Base-by-base conservation (phyloP, 2,329 filamentous ascomycete species). In the Fusarium sp. region DNA sequence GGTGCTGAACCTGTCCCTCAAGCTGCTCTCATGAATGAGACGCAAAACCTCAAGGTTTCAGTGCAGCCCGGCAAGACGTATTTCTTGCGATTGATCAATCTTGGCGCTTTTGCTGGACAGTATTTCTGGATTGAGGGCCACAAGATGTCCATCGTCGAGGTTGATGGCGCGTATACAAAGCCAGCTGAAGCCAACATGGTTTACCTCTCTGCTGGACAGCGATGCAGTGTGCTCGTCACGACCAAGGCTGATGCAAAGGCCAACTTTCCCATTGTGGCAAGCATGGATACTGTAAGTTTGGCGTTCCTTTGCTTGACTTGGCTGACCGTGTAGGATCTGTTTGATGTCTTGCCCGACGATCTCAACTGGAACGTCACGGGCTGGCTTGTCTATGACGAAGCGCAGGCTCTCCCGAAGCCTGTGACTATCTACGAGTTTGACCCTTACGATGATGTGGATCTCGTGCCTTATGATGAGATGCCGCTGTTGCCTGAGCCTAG, bases 91-190 rank as follows among this genome's bases (percentile, higher is more conserved):
- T 54, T 78, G 72, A 85, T 94, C 76, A 95, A 94, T 76, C 89
- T 94, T 5, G 93, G 90, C 20, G 93, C 92, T 9, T 95, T 94
- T 82, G 89, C 90, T 3, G 88, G 87, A 2, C 90, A 92, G 74
- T 91, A 92, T 75, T 79, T 93, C 63, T 92, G 90, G 90, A 89
- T 93, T 50, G 91, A 92, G 78, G 89, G 88, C 14, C 90, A 92
- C 75, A 91, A 89, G 40, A 89, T 95, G 83, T 88, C 86, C 25
- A 91, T 95, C 58, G 87, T 95, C 36, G 93, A 94, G 79, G 89
- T 95, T 0, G 93, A 95, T 78, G 93, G 93, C 6, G 87, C 94
- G 6, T 94, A 93, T 74, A 90, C 88, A 1, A 87, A 93, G 69
- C 86, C 86, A 0, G 83, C 87, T 0, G 87, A 88, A 67, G 88